phyloP scores from a whole-genome alignment of 2,329 filamentous ascomycete genomes.

The Pyricularia grisea region DNA sequence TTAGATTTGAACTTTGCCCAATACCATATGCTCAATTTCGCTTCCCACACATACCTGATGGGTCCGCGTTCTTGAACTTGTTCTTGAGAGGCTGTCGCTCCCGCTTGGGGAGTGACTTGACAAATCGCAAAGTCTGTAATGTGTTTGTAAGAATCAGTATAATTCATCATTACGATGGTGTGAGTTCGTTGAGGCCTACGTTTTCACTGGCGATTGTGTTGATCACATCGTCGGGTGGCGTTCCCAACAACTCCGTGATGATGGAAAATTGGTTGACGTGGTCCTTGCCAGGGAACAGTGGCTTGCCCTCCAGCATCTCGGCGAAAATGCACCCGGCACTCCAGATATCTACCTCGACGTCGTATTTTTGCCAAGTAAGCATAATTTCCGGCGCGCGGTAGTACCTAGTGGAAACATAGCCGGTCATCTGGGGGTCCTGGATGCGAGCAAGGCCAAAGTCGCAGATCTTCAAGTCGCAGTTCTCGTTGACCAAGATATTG shows the following conservation, averaged over 20 bases:
- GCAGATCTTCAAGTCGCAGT: slow-evolving; percentile 99
- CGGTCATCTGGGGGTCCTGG: slow-evolving; percentile 98
- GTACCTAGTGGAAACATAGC: slow-evolving; percentile 97
- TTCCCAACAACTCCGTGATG: slow-evolving; percentile 94
- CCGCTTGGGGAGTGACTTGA: slow-evolving; percentile 92
- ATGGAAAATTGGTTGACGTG: slow-evolving; percentile 99
- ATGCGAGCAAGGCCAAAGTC: slow-evolving; percentile 96
- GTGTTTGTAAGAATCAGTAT: background rate
- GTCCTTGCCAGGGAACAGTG: slow-evolving; percentile 95
- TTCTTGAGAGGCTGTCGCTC: slow-evolving; percentile 77
- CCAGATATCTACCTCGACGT: slow-evolving; percentile 98
- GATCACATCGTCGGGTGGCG: slow-evolving; percentile 96
- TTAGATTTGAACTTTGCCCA: slow-evolving; percentile 5
- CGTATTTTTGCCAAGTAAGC: slow-evolving; percentile 99
- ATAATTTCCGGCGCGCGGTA: slow-evolving; percentile 99
- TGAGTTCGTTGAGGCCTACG: slow-evolving; percentile 37
- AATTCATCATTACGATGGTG: background rate
- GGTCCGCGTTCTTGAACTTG: slow-evolving; percentile 95
- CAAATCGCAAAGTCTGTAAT: slow-evolving; percentile 79
- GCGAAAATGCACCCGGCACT: slow-evolving; percentile 98
- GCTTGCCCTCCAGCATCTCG: slow-evolving; percentile 98
- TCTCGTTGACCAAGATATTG: slow-evolving; percentile 99
- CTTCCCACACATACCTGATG: slow-evolving; percentile 49
- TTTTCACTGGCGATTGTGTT: slow-evolving; percentile 98
- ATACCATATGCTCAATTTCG: background rate